phyloP scores from a whole-genome alignment of 495 filamentous ascomycete species.

The Daldinia loculata region DNA sequence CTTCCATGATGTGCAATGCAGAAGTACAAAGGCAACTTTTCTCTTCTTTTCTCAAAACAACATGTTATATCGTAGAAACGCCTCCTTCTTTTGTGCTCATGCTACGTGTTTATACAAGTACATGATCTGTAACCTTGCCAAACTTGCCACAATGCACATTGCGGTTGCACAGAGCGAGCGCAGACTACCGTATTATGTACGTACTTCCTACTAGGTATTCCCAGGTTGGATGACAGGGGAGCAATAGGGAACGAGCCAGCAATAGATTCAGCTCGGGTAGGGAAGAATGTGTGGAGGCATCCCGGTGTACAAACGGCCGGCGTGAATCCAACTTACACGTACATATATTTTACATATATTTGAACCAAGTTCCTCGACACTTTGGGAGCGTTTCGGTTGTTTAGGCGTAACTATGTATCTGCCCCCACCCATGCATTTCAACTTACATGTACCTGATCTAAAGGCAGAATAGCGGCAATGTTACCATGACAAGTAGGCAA shows the following conservation, averaged over 20 bases:
- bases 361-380: constrained; percentile 12
- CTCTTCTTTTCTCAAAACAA: not conserved
- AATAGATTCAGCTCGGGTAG: constrained; percentile 27
- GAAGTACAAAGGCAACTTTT: constrained; percentile 9
- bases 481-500: not conserved
- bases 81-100: constrained; percentile 27
- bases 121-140: constrained; percentile 23
- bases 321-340: constrained; percentile 22
- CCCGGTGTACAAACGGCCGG: constrained; percentile 30
- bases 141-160: constrained; percentile 27
- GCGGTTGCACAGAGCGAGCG: not conserved
- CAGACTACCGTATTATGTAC: constrained; percentile 12
- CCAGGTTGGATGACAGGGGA: constrained; percentile 33
- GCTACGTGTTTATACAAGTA: constrained; percentile 27
- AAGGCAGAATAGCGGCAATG: not conserved
- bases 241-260: constrained; percentile 26
- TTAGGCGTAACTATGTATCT: constrained; percentile 23
- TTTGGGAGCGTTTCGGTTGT: constrained; percentile 19
- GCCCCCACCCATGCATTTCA: constrained; percentile 20
- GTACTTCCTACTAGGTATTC: constrained; percentile 17
- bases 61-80: constrained; percentile 27
- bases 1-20: constrained; percentile 6
- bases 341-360: too few species aligned
- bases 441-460: not conserved
- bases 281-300: constrained; percentile 29